These are phyloP conservation scores for Chrysopogon serrulatus DNA, from an alignment of 176 grass and related monocot species.

Conservation along the genomic window DNA sequence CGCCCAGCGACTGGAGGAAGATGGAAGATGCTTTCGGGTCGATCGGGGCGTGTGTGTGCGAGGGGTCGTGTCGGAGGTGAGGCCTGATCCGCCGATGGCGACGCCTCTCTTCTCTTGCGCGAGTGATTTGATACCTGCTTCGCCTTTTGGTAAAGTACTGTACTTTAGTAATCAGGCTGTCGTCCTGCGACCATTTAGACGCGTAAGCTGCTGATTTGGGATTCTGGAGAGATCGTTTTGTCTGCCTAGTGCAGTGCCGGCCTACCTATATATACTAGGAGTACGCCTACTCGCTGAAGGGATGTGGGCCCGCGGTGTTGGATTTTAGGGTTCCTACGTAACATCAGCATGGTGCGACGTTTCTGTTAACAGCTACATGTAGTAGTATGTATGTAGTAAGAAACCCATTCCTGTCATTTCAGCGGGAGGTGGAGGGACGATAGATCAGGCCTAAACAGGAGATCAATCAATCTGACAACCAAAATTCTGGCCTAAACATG, in stretches of 20 bases:
- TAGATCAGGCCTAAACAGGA: neutral
- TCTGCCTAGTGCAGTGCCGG: neutral
- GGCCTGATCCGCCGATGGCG: neutral
- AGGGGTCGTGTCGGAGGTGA: neutral
- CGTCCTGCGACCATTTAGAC: neutral
- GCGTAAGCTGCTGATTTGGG: neutral
- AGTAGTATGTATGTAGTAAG: neutral
- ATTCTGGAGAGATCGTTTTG: slow-evolving; percentile 7
- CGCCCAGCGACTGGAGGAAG: neutral
- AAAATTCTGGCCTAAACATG: no score
- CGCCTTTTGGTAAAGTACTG: neutral
- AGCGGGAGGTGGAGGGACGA: no score
- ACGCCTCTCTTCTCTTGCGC: neutral
- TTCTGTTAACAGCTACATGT: neutral
- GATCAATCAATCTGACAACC: neutral
- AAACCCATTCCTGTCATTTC: neutral
- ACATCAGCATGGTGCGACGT: neutral
- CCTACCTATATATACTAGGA: no score
- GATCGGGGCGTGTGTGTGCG: neutral
- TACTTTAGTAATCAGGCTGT: neutral
- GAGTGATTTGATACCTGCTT: neutral
- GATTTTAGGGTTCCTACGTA: neutral
- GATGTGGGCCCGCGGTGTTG: neutral
- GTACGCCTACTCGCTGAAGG: neutral
- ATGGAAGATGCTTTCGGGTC: neutral